These are phyloP conservation scores for Mycena capillaripes DNA, from an alignment of 768 basidiomycete species.

Conservation along the genomic window DNA sequence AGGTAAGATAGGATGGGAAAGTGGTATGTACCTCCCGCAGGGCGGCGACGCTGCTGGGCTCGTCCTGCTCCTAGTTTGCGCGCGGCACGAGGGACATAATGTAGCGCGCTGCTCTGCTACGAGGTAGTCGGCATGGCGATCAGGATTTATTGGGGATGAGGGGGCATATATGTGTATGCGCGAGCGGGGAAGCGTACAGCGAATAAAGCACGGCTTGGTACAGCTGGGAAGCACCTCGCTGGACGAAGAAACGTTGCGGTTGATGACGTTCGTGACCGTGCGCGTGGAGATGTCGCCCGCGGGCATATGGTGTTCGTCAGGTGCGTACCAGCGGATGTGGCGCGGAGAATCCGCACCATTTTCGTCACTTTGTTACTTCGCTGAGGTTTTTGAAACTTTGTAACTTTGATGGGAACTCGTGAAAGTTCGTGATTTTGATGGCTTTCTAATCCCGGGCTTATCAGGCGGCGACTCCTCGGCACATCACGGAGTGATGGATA, in stretches of 20 bases:
- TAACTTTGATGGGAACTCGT: no score
- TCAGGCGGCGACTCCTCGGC: no score
- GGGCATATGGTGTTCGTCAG: slow-evolving; percentile 33
- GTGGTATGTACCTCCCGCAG: slow-evolving; percentile 72
- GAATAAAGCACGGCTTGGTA: slow-evolving; percentile 80
- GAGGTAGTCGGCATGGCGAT: slow-evolving; percentile 71
- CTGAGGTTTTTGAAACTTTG: no score
- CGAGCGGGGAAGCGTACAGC: slow-evolving; percentile 72
- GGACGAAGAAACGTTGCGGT: slow-evolving; percentile 65
- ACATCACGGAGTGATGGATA: no score
- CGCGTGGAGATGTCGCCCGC: slow-evolving; percentile 63
- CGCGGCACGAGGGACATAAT: slow-evolving; percentile 58
- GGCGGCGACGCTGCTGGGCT: slow-evolving; percentile 68
- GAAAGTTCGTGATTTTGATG: no score
- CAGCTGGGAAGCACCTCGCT: slow-evolving; percentile 58
- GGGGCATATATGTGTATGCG: no score
- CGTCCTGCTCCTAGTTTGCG: slow-evolving; percentile 76
- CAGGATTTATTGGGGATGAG: no score
- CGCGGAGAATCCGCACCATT: no score
- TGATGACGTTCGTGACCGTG: slow-evolving; percentile 79
- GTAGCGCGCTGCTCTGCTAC: slow-evolving; percentile 78
- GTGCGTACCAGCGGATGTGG: no score
- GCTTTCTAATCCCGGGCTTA: no score
- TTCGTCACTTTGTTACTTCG: no score
- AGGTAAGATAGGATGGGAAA: not conserved